Percentiles rank a stretch among this genome's conserved stretches.
phyloP scores from a whole-genome alignment of 176 grass and related monocot species.

The Triticum dicoccoides region DNA sequence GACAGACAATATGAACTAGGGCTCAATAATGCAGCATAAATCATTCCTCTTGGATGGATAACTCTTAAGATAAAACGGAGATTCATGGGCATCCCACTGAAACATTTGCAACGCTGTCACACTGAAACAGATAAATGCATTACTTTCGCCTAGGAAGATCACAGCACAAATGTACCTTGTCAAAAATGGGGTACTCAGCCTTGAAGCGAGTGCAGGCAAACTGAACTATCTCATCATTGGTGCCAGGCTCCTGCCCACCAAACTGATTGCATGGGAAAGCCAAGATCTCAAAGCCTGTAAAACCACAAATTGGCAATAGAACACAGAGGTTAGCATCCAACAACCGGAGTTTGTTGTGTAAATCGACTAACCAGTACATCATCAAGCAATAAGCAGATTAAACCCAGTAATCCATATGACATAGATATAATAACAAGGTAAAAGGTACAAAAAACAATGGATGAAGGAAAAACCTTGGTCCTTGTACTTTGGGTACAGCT shows the following conservation, averaged over 20 bases:
- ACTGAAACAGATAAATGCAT: background rate
- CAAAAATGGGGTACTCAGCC: conserved; percentile 92
- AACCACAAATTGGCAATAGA: background rate
- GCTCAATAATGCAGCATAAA: background rate
- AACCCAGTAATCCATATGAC: background rate
- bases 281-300: conserved; percentile 74
- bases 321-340: background rate
- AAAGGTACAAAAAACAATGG: background rate
- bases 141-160: background rate
- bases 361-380: background rate
- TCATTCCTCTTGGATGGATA: background rate
- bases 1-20: background rate
- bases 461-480: conserved; percentile 52
- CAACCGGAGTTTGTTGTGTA: background rate
- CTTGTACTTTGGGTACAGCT: conserved; percentile 90
- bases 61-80: background rate
- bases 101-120: background rate
- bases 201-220: conserved; percentile 94
- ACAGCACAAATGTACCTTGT: conserved; percentile 54
- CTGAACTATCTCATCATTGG: conserved; percentile 78
- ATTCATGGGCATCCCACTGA: background rate
- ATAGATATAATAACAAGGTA: background rate
- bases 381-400: background rate
- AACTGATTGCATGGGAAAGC: conserved; percentile 94
- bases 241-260: conserved; percentile 73